These are phyloP conservation scores for Keqinozyma sinolaborantium DNA, from an alignment of 1,139 yeast species.

Conservation along the genomic window DNA sequence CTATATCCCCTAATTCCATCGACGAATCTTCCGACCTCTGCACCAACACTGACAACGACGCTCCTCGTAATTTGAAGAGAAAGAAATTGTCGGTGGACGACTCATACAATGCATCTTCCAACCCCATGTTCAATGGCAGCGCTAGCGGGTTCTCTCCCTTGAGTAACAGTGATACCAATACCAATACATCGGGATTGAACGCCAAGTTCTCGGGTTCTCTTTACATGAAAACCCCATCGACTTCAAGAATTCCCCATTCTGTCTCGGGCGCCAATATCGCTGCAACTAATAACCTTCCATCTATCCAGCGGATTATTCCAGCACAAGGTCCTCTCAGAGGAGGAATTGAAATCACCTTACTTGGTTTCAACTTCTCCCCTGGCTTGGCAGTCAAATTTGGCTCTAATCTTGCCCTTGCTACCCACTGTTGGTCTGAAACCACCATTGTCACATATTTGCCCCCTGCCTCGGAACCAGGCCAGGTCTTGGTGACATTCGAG, in stretches of 20 bases:
- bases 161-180: slow-evolving; percentile 45
- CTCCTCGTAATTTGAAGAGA: slow-evolving; percentile 34
- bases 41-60: slow-evolving; percentile 29
- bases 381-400: slow-evolving; percentile 87
- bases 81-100: slow-evolving; percentile 46
- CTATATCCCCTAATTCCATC: slow-evolving; percentile 59
- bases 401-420: slow-evolving; percentile 73
- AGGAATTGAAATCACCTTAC: slow-evolving; percentile 87
- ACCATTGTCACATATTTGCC: slow-evolving; percentile 93
- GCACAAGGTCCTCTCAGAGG: slow-evolving; percentile 94
- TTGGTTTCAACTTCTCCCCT: slow-evolving; percentile 82
- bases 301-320: slow-evolving; percentile 83
- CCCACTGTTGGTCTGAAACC: slow-evolving; percentile 94
- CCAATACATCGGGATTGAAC: slow-evolving; percentile 13
- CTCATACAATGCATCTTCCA: slow-evolving; percentile 32
- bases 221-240: slow-evolving; percentile 7
- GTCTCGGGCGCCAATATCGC: slow-evolving; percentile 4
- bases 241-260: slow-evolving; percentile 12
- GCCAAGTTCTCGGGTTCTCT: slow-evolving; percentile 6
- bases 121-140: slow-evolving; percentile 45
- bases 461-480: slow-evolving; percentile 85
- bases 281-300: slow-evolving; percentile 36
- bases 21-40: slow-evolving; percentile 67
- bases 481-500: slow-evolving; percentile 81
- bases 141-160: slow-evolving; percentile 41